A percentile compares a stretch with the other conserved stretches of the same genome.
phyloP scores from a whole-genome alignment of 805 yeast genomes.

The Metschnikowia orientalis region DNA sequence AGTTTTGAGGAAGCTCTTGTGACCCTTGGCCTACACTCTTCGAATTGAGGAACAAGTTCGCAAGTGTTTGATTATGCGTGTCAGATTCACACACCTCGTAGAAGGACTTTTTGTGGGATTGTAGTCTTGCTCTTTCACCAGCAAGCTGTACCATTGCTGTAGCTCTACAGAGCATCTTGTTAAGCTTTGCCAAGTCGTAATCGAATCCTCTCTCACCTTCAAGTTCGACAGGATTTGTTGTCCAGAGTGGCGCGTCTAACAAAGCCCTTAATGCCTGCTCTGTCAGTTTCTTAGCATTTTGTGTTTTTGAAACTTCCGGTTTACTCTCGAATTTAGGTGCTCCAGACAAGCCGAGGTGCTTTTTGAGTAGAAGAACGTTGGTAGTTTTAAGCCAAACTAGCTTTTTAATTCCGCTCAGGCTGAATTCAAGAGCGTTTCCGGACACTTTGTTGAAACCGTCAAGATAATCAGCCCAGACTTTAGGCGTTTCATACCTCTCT shows the following conservation, averaged over 20 bases:
- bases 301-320: too few species aligned
- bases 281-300: background rate
- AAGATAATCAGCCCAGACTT: constrained; percentile 10
- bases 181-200: constrained; percentile 12
- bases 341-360: background rate
- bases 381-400: constrained; percentile 12
- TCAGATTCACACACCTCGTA: constrained; percentile 46
- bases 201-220: constrained; percentile 12
- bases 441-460: constrained; percentile 13
- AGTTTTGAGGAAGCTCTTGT: constrained; percentile 15
- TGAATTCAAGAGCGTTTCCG: constrained; percentile 13
- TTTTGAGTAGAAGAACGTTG: constrained; percentile 8
- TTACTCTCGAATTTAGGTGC: background rate
- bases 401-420: background rate
- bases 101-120: constrained; percentile 41
- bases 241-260: background rate
- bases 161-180: constrained; percentile 25
- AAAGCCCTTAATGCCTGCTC: background rate
- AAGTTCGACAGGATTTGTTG: constrained; percentile 4
- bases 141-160: constrained; percentile 40
- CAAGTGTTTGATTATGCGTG: constrained; percentile 25
- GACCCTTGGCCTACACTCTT: constrained; percentile 15
- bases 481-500: background rate
- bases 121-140: constrained; percentile 34
- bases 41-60: constrained; percentile 18